Evolutionary conservation across 2,329 filamentous ascomycete species (phyloP).

Genomic region (Herpotrichia juniperi): DNA sequence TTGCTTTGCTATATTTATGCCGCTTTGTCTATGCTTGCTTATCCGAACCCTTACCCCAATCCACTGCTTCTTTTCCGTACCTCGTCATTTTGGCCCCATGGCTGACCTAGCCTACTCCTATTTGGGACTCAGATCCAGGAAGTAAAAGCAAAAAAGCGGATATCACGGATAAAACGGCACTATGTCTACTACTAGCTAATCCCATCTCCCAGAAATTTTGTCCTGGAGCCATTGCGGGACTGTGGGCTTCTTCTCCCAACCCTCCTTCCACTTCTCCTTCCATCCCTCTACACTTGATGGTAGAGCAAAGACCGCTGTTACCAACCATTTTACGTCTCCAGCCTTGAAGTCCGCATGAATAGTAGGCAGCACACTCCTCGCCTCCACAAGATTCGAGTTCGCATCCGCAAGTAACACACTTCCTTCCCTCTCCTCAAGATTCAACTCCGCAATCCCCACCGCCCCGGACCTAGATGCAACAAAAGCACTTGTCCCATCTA

Average conservation of each 20-base stretch:
- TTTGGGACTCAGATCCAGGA: no score
- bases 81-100: no score
- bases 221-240: slow-evolving; percentile 66
- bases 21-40: no score
- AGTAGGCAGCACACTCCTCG: slow-evolving; percentile 73
- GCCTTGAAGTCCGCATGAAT: slow-evolving; percentile 66
- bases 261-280: slow-evolving; percentile 45
- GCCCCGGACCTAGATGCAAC: slow-evolving; percentile 57
- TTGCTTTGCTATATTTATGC: no score
- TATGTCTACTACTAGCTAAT: no score
- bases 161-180: no score
- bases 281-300: slow-evolving; percentile 62
- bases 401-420: slow-evolving; percentile 77
- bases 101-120: no score
- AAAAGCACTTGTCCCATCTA: slow-evolving; percentile 43
- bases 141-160: no score
- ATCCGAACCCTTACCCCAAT: no score
- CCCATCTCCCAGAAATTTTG: slow-evolving; percentile 51
- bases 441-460: slow-evolving; percentile 58
- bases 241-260: slow-evolving; percentile 65
- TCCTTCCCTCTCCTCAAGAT: slow-evolving; percentile 56
- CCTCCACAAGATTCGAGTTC: slow-evolving; percentile 78
- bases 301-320: slow-evolving; percentile 74
- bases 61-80: no score
- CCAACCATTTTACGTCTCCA: slow-evolving; percentile 68